A percentile compares a stretch with the other conserved stretches of the same genome.
Conservation (phyloP, 345 rosid genomes). For the Triadica sebifera region DNA sequence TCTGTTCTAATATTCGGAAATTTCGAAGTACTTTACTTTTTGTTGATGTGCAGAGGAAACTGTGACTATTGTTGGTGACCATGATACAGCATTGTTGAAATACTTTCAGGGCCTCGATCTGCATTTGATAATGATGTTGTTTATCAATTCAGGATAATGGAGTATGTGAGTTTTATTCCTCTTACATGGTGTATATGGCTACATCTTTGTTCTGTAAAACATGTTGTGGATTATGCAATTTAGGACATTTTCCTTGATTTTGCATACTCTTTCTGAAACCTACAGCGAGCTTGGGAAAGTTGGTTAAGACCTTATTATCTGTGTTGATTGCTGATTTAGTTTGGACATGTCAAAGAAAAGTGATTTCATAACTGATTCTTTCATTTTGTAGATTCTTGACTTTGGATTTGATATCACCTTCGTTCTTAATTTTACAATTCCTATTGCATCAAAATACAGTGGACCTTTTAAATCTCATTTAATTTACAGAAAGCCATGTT, state of each 20-base stretch:
- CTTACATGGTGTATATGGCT: no score
- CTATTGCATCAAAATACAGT: neutral
- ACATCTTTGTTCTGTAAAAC: neutral
- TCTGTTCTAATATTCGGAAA: neutral
- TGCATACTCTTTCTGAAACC: neutral
- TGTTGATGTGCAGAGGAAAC: constrained; percentile 66
- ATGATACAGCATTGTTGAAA: constrained; percentile 65
- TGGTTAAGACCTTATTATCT: neutral
- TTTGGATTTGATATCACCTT: constrained; percentile 59
- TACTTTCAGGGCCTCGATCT: constrained; percentile 91
- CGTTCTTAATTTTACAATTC: no score
- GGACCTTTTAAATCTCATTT: neutral
- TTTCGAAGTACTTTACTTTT: neutral
- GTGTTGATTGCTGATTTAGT: neutral
- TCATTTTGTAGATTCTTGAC: constrained; percentile 69
- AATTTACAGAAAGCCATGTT: neutral
- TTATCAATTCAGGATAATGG: constrained; percentile 93
- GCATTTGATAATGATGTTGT: constrained; percentile 92
- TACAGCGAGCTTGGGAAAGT: neutral
- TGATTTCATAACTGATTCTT: neutral
- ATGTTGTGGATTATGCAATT: neutral
- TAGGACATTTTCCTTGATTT: neutral
- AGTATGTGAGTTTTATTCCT: constrained; percentile 55
- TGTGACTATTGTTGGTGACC: constrained; percentile 85
- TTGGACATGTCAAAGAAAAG: neutral